Evolutionary conservation across 2,329 filamentous ascomycete genomes (phyloP).

Genomic region (Penicillium freii): DNA sequence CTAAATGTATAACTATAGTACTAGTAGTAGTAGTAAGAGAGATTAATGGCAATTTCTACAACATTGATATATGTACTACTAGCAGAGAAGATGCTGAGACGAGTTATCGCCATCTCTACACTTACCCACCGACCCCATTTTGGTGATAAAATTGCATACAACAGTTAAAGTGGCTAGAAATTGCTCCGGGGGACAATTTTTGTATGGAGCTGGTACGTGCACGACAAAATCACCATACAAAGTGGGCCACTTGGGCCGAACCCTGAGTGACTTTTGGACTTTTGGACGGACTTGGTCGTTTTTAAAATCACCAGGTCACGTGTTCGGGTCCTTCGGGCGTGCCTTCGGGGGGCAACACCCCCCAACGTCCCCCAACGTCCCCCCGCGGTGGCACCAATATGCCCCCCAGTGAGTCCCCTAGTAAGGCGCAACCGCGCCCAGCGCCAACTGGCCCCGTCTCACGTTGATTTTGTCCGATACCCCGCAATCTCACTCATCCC

Average conservation of each 20-base stretch:
- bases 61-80: not conserved
- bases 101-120: not conserved
- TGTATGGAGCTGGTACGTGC: not conserved
- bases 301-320: not conserved
- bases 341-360: not conserved
- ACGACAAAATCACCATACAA: not conserved
- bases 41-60: not conserved
- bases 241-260: not conserved
- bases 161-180: slow-evolving; percentile 1
- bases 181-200: slow-evolving; percentile 1
- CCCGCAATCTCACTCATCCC: not conserved
- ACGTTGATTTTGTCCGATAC: not conserved
- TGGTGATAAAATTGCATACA: not conserved
- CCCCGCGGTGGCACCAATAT: too few species aligned
- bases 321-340: not conserved
- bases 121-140: not conserved
- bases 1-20: too few species aligned
- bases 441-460: not conserved
- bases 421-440: not conserved
- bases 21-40: not conserved
- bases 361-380: not conserved
- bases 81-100: not conserved
- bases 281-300: not conserved
- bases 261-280: not conserved
- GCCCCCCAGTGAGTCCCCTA: too few species aligned